phyloP scores from a whole-genome alignment of 768 basidiomycete species.

The Suillus subaureus region DNA sequence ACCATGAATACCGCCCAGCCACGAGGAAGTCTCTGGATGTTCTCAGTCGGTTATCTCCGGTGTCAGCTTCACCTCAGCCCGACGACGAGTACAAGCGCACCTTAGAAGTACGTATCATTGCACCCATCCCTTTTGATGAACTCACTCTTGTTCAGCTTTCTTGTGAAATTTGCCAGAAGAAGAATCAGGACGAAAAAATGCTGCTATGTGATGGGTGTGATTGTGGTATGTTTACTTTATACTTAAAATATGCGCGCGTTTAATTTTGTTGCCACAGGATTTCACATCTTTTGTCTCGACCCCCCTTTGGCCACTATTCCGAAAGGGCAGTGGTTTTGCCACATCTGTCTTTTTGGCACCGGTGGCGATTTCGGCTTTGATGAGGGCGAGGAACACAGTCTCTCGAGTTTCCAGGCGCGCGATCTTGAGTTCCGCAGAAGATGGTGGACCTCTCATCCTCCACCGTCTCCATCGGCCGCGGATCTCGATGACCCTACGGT shows the following conservation, averaged over 20 bases:
- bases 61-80: slow-evolving; percentile 25
- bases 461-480: slow-evolving; percentile 34
- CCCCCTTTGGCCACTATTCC: slow-evolving; percentile 87
- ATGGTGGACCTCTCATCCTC: slow-evolving; percentile 86
- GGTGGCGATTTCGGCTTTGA: slow-evolving; percentile 98
- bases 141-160: slow-evolving; percentile 55
- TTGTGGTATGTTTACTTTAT: slow-evolving; percentile 51
- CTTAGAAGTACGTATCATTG: slow-evolving; percentile 49
- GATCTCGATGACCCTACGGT: slow-evolving; percentile 52
- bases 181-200: slow-evolving; percentile 89
- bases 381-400: slow-evolving; percentile 93
- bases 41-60: slow-evolving; percentile 24
- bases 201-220: slow-evolving; percentile 89
- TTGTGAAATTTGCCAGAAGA: slow-evolving; percentile 93
- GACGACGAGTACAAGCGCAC: slow-evolving; percentile 46
- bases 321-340: slow-evolving; percentile 95
- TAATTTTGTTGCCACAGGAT: slow-evolving; percentile 55
- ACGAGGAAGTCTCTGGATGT: slow-evolving; percentile 34
- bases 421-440: slow-evolving; percentile 85
- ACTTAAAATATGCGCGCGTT: slow-evolving; percentile 12
- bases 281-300: slow-evolving; percentile 96
- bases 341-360: slow-evolving; percentile 85
- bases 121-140: slow-evolving; percentile 19
- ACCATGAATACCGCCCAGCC: slow-evolving; percentile 26
- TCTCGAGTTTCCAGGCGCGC: slow-evolving; percentile 89